Base-by-base conservation (phyloP, 2,329 filamentous ascomycete genomes). In the Diaporthe nobilis region DNA sequence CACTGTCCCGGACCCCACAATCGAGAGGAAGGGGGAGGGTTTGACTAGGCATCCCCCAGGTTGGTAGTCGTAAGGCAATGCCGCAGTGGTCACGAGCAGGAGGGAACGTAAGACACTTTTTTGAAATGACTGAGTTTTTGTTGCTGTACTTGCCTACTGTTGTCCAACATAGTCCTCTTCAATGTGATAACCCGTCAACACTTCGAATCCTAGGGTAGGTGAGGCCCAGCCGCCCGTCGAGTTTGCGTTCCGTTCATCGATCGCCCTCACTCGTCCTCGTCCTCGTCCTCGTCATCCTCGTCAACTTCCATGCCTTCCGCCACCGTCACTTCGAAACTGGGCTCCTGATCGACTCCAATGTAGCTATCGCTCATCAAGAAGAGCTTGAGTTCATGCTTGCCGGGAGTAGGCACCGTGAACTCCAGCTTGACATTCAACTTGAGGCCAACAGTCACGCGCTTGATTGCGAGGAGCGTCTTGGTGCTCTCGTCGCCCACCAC, bases 351-450 rank as follows among this genome's bases (percentile, higher is more conserved):
- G 72, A 99, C 95, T 37, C 97, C 97, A 49, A 98, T 91, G 84
- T 99, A 99, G 84, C 94, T 96, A 86, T 99, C 97, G 83, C 96
- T 97, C 94, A 99, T 98, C 83, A 99, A 87, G 86, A 95, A 98
- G 78, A 98, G 87, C 84, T 96, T 98, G 82, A 99, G 85, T 76
- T 96, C 92, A 84, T 98, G 95, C 82, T 95, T 91, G 70, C 97
- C 97, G 37, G 95, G 90, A 77, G 91, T 92, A 34, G 95, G 95
- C 71, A 98, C 94, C 37, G 95, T 95, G 83, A 96, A 98, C 85
- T 98, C 96, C 78, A 99, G 87, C 82, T 92, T 92, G 75, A 95
- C 90, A 81, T 94, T 93, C 80, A 98, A 86, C 82, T 94, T 92
- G 80, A 90, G 91, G 55, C 92, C 94, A 78, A 99, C 93, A 1